Evolutionary conservation across 2,329 filamentous ascomycete species (phyloP).

Genomic region (Exophiala sideris): DNA sequence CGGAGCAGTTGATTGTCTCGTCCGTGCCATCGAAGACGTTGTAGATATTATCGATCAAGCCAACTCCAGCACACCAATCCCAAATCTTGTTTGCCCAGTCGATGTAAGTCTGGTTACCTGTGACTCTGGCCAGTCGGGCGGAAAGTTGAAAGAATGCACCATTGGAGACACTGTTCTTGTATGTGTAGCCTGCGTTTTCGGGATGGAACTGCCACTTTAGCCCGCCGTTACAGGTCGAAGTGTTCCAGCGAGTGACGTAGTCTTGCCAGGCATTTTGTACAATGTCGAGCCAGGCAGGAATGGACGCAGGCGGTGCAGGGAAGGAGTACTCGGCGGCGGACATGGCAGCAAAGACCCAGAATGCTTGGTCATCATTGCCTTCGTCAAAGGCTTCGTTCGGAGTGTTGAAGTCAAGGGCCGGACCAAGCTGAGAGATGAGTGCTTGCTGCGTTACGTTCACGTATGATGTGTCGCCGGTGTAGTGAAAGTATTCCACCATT

Average conservation of each 20-base stretch:
- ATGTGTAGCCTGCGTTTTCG: slow-evolving; percentile 72
- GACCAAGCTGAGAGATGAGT: slow-evolving; percentile 59
- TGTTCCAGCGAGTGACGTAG: slow-evolving; percentile 68
- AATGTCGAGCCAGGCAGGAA: slow-evolving; percentile 47
- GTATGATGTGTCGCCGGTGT: slow-evolving; percentile 60
- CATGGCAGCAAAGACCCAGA: slow-evolving; percentile 68
- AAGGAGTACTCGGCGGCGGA: slow-evolving; percentile 64
- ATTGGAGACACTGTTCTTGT: slow-evolving; percentile 69
- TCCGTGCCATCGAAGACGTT: slow-evolving; percentile 64
- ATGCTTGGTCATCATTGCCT: slow-evolving; percentile 68
- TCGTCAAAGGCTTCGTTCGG: slow-evolving; percentile 35
- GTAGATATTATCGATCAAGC: slow-evolving; percentile 60
- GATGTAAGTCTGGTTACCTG: slow-evolving; percentile 62
- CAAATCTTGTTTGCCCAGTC: slow-evolving; percentile 60
- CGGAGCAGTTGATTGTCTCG: slow-evolving; percentile 53
- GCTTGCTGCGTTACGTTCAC: slow-evolving; percentile 59
- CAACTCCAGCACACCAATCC: slow-evolving; percentile 56
- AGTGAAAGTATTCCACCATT: slow-evolving; percentile 67
- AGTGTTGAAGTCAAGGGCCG: slow-evolving; percentile 59
- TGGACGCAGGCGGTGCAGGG: slow-evolving; percentile 50
- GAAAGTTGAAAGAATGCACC: slow-evolving; percentile 80
- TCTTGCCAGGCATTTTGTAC: slow-evolving; percentile 70
- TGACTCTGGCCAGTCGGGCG: slow-evolving; percentile 67
- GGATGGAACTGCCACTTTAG: slow-evolving; percentile 78
- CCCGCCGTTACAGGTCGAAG: slow-evolving; percentile 63